Conservation (phyloP, 345 rosid genomes). For the Euphorbia pulcherrima region DNA sequence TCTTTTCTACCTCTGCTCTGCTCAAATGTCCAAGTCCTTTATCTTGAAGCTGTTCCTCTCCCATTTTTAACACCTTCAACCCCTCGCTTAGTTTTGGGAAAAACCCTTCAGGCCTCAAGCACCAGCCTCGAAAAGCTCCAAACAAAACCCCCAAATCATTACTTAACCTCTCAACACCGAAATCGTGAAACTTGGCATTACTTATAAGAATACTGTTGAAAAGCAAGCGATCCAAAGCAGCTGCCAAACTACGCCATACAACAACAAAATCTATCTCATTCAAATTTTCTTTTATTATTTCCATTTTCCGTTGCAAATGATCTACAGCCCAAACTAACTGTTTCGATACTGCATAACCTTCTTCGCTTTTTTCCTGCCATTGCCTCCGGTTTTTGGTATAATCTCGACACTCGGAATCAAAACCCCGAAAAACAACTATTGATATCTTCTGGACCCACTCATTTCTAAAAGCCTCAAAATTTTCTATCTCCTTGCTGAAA, state of each 20-base stretch:
- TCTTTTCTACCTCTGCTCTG: constrained; percentile 56
- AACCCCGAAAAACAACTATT: constrained; percentile 69
- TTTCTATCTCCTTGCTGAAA: constrained; percentile 53
- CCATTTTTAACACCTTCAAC: constrained; percentile 58
- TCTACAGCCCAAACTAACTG: constrained; percentile 67
- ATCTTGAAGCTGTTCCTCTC: constrained; percentile 51
- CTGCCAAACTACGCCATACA: constrained; percentile 76
- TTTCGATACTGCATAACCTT: constrained; percentile 63
- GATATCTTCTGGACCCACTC: constrained; percentile 85
- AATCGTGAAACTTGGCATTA: constrained; percentile 52
- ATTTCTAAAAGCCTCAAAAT: constrained; percentile 52
- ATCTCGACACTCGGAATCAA: constrained; percentile 68
- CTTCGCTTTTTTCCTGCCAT: constrained; percentile 75
- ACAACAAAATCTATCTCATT: constrained; percentile 59
- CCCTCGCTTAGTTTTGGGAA: constrained; percentile 61
- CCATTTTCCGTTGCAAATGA: constrained; percentile 68
- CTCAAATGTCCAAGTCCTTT: constrained; percentile 58
- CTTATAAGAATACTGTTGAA: constrained; percentile 56
- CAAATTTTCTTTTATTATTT: constrained; percentile 50
- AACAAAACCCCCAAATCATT: constrained; percentile 61
- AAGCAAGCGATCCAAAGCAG: constrained; percentile 55
- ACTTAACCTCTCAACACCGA: constrained; percentile 58
- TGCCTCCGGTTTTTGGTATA: constrained; percentile 75
- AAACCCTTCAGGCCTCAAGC: constrained; percentile 79
- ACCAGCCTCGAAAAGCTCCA: constrained; percentile 74